These are phyloP conservation scores for Tilletia horrida DNA, from an alignment of 1,284 basidiomycete species.

Conservation along the genomic window DNA sequence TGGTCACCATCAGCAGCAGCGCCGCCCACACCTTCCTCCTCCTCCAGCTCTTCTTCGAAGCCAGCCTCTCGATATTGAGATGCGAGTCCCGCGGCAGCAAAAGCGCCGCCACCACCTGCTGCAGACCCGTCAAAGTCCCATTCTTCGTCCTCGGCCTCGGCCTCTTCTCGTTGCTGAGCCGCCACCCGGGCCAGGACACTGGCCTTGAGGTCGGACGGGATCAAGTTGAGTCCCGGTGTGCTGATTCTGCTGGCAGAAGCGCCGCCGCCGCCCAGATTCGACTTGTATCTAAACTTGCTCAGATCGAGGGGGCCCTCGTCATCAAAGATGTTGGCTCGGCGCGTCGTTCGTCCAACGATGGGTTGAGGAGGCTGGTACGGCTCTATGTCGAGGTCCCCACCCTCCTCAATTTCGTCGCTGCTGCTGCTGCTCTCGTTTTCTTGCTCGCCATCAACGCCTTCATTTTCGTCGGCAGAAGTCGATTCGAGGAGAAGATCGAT, in stretches of 20 bases:
- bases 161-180: conserved; percentile 22
- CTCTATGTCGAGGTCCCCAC: neutral
- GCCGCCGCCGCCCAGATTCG: conserved; percentile 27
- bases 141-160: conserved; percentile 31
- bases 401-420: neutral
- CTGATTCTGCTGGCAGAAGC: neutral
- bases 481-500: conserved; percentile 33
- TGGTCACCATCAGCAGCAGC: neutral
- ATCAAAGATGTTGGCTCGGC: conserved; percentile 34
- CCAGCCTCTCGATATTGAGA: conserved; percentile 27
- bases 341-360: conserved; percentile 8
- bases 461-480: neutral
- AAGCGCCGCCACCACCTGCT: neutral
- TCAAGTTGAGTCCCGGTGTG: conserved; percentile 10
- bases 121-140: conserved; percentile 26
- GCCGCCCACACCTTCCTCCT: conserved; percentile 13
- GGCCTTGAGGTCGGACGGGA: conserved; percentile 33
- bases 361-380: neutral
- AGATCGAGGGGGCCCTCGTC: conserved; percentile 15
- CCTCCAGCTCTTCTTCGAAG: conserved; percentile 36
- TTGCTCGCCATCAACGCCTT: conserved; percentile 26
- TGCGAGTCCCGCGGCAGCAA: neutral
- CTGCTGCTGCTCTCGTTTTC: neutral
- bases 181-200: conserved; percentile 36
- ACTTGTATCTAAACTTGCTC: conserved; percentile 14